Base-by-base conservation (phyloP, 2,329 filamentous ascomycete genomes). In the Clonostachys sp. region DNA sequence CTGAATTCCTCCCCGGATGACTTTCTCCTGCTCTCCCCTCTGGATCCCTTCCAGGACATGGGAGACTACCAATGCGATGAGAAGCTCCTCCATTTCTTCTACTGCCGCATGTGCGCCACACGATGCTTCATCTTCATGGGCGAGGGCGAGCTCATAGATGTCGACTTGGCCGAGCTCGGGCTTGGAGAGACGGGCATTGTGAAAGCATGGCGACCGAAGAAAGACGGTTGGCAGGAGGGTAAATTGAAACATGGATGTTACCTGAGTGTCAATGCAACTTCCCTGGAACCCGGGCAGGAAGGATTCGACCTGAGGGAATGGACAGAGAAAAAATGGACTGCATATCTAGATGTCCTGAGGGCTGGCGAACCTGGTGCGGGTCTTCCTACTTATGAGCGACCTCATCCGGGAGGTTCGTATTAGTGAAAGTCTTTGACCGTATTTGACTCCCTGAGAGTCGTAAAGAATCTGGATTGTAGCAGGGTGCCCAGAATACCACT, bases 41-140 rank as follows among this genome's bases (percentile, higher is more conserved):
- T 61, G 2, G 56, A 67, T 44, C 66, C 65, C 6, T 50, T 67
- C 17, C 46, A 53, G 1, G 66, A 66, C 12, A 55, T 77, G 3
- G 66, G 64, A 16, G 66, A 70, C 47, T 78, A 77, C 48, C 59
- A 56, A 6, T 65, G 63, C 47, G 56, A 57, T 46, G 46, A 55
- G 3, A 56, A 60, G 42, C 50, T 46, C 5, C 54, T 61, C 7
- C 65, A 67, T 46, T 77, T 67, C 60, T 67, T 71, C 49, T 78
- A 74, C 51, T 78, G 74, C 57, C 67, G 63, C 45, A 67, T 50
- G 0, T 78, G 75, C 50, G 73, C 68, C 0, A 66, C 70, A 12
- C 57, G 71, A 4, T 69, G 68, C 46, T 72, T 78, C 54, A 66
- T 60, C 6, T 59, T 72, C 13, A 49, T 52, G 42, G 68, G 69